Base-by-base conservation (phyloP, 2,329 filamentous ascomycete genomes). In the Aspergillus vadensis region DNA sequence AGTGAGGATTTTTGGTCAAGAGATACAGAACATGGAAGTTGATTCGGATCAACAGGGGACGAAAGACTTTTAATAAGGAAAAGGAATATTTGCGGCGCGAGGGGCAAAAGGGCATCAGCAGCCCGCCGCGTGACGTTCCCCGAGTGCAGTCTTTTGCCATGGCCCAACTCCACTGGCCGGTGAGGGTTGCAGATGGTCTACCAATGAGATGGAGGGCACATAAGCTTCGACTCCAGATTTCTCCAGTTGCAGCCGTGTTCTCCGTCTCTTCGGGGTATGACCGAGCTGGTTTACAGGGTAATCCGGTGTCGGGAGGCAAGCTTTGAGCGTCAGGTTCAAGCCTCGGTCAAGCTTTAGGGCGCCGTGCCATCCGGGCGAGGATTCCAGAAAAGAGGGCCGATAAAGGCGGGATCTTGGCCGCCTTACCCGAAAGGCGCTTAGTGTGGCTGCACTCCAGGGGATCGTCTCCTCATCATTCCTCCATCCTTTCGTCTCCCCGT, bases 341-440 rank as follows among this genome's bases (percentile, higher is more conserved):
- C 55, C 47, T 58, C 49, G 55, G 44, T 30, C 55, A 58, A 58
- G 55, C 55, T 58, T 58, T 51, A 9, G 47, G 47, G 47, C 47
- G 47, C 47, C 47, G 47, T 17, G 3, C 9, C 9, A 17, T 9
- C 47, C 47, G 47, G 4, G 25, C 5, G 47, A 30, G 47, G 25
- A 25, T 49, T 49, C 47, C 47, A 49, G 47, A 49, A 49, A 27
- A 30, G 23, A 30, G 47, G 23, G 25, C 47, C 44, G 44, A 49
- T 49, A n/a, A 9, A 44, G 17, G 23, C 47, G n/a, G 23, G 14
- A 9, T 4, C 9, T 49, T 32, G 10, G 32, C 32, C 12, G 10
- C 32, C 32, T 36, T 36, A 36, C 32, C 25, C 17, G 4, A 25
- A 49, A 30, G 14, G 6, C 25, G 47, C 14, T 27, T 50, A 50